Base-by-base conservation (phyloP, 148 eudicot species). In the Rhododendron mucronatum region DNA sequence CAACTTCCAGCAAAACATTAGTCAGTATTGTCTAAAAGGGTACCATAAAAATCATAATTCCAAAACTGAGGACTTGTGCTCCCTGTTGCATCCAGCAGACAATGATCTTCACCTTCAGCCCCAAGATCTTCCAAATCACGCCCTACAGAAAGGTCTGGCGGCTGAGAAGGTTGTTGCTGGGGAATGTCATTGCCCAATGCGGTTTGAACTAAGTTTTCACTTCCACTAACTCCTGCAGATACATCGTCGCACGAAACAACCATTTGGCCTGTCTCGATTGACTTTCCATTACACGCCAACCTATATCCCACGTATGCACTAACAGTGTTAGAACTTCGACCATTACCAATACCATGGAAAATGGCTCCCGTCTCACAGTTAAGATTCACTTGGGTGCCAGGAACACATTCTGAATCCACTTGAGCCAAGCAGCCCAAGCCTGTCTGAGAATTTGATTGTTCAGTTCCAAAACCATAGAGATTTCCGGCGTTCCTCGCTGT, bases 251-350 rank as follows among this genome's bases (percentile, higher is more conserved):
- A 55, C 1, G 37, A 26, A 82, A 23, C 50, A 76, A 51, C 69
- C 39, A 14, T 39, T 78, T 85, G 75, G 33, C 89, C 90, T 67
- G 51, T 81, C 37, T 85, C 20, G 33, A 88, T 39, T 7, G 88
- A 88, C 53, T 85, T 85, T 48, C 89, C 89, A 80, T 88, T 86
- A 67, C 59, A 45, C 9, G 87, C 74, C 39, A 90, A 80, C 79
- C 89, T 90, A 63, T 84, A 85, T 50, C 92, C 92, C 3, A 87
- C 85, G 50, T 88, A 88, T 1, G 79, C 3, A 14, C 23, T 61
- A 74, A 28, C 61, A 20, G 50, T n/a, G 15, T 51, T 45, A 41
- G 77, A 61, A 57, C 82, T 26, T 80, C 18, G n/a, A 44, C 16
- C 48, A 28, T n/a, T 35, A 23, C 23, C 26, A 59, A 59, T 59